Percentiles rank a stretch among this genome's conserved stretches.
Evolutionary conservation across 345 rosid genomes (phyloP).

Genomic region (Bruguiera sexangula): DNA sequence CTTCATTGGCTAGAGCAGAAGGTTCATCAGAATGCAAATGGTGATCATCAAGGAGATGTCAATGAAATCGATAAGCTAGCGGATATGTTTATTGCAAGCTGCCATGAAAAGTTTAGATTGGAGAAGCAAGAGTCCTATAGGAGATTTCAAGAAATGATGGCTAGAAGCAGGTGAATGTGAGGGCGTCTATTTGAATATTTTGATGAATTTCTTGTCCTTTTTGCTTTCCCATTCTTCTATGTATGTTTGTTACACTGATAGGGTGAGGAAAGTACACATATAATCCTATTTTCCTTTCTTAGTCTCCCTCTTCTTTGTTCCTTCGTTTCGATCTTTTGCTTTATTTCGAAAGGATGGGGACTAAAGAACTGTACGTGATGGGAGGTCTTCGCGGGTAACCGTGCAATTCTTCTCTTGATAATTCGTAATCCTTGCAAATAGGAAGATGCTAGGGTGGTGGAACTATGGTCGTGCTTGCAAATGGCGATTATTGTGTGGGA

Average conservation of each 20-base stretch:
- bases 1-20: constrained; percentile 67
- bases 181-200: neutral
- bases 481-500: neutral
- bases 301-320: neutral
- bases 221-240: constrained; percentile 29
- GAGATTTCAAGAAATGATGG: constrained; percentile 81
- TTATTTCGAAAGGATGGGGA: constrained; percentile 1
- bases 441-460: too few species aligned
- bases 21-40: constrained; percentile 6
- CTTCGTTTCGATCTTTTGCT: neutral
- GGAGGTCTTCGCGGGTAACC: neutral
- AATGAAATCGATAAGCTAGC: constrained; percentile 82
- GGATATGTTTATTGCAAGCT: constrained; percentile 71
- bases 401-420: too few species aligned
- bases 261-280: constrained; percentile 20
- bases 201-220: neutral
- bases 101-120: constrained; percentile 82
- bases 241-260: constrained; percentile 22
- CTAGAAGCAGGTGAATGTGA: constrained; percentile 52
- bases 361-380: constrained; percentile 1
- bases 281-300: neutral
- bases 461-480: neutral
- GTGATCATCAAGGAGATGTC: constrained; percentile 13
- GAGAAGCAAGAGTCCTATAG: constrained; percentile 97
- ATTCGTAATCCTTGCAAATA: too few species aligned